phyloP scores from a whole-genome alignment of 2,329 filamentous ascomycete species.

The Gnomoniopsis sp. region DNA sequence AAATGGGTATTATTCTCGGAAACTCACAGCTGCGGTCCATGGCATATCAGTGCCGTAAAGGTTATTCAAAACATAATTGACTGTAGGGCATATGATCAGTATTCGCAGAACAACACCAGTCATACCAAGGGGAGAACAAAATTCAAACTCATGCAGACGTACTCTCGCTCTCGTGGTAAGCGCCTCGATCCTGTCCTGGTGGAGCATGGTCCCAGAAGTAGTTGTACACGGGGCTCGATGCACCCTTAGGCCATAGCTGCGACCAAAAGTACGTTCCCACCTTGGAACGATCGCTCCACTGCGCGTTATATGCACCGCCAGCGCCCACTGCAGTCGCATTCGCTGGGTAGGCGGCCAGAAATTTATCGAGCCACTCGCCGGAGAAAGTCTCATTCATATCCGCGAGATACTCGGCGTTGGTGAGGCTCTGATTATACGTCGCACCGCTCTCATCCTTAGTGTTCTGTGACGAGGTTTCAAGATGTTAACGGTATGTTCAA shows the following conservation, averaged over 20 bases:
- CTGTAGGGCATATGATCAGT: not conserved
- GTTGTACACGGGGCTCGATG: not conserved
- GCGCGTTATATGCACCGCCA: slow-evolving; percentile 21
- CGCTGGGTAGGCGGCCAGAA: slow-evolving; percentile 21
- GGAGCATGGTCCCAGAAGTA: not conserved
- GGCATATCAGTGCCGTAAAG: slow-evolving; percentile 24
- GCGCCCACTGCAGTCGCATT: slow-evolving; percentile 17
- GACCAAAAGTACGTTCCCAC: slow-evolving; percentile 25
- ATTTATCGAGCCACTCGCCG: slow-evolving; percentile 11
- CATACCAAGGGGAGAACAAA: too few species aligned
- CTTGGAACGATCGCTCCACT: slow-evolving; percentile 23
- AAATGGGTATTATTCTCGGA: not conserved
- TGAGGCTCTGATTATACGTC: slow-evolving; percentile 4
- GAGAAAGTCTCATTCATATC: slow-evolving; percentile 21
- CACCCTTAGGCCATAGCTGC: not conserved
- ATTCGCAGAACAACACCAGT: not conserved
- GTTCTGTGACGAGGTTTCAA: not conserved
- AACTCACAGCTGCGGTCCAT: not conserved
- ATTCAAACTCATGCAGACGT: too few species aligned
- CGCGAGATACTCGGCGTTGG: slow-evolving; percentile 21
- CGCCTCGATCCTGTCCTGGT: not conserved
- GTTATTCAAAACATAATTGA: slow-evolving; percentile 34
- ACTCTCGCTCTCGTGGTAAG: not conserved
- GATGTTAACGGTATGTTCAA: too few species aligned
- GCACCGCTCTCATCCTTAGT: not conserved